A percentile compares a stretch with the other conserved stretches of the same genome.
phyloP scores from a whole-genome alignment of 2,329 filamentous ascomycete genomes.

The Penicillium concentricum region DNA sequence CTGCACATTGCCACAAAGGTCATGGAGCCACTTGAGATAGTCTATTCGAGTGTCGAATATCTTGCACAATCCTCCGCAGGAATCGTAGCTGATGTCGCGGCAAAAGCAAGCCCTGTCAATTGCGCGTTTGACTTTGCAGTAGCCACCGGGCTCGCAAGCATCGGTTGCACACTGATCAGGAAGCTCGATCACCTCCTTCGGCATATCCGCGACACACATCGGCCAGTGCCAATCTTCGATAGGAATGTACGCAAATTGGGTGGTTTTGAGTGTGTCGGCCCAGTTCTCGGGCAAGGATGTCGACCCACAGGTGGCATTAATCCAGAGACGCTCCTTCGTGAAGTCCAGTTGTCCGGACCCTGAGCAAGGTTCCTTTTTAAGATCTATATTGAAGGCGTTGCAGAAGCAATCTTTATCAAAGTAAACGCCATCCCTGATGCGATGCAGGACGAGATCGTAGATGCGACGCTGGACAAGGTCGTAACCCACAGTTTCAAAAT shows the following conservation, averaged over 20 bases:
- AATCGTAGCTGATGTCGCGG: neutral
- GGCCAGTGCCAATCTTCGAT: neutral
- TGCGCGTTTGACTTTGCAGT: neutral
- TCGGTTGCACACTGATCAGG: neutral
- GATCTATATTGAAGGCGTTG: neutral
- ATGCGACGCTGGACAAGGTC: neutral
- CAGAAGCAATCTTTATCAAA: neutral
- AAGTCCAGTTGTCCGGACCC: neutral
- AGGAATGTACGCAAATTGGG: neutral
- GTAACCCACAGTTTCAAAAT: neutral
- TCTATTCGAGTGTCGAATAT: neutral
- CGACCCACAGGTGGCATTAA: neutral
- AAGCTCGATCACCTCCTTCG: neutral
- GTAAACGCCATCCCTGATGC: neutral
- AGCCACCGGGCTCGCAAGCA: neutral
- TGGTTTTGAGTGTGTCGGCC: neutral
- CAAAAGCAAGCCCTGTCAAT: neutral
- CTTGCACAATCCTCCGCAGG: neutral
- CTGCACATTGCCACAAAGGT: neutral
- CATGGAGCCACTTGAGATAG: neutral
- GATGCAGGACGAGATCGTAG: neutral
- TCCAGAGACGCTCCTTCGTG: neutral
- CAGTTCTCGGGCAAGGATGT: neutral
- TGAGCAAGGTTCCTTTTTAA: neutral
- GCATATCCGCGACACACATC: neutral